Evolutionary conservation across 805 yeast species (phyloP).

Genomic region (Schwanniomyces occidentalis): DNA sequence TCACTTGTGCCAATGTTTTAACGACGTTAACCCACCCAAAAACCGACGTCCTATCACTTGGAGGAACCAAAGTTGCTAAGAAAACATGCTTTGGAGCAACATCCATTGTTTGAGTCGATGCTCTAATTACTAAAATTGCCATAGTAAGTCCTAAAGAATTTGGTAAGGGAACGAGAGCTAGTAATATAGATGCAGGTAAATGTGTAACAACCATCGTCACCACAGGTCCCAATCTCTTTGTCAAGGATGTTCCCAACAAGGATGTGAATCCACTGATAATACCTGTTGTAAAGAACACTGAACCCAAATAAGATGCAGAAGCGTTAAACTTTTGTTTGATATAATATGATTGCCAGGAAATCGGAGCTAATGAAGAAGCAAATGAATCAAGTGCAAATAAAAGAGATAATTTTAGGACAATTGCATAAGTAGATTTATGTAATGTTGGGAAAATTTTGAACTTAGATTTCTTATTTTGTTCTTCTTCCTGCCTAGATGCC

Average conservation of each 20-base stretch:
- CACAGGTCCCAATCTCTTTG: slow-evolving; percentile 45
- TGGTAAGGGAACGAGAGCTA: slow-evolving; percentile 42
- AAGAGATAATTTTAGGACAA: slow-evolving; percentile 33
- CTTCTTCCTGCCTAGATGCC: not conserved
- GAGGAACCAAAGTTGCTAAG: slow-evolving; percentile 41
- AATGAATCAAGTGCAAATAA: slow-evolving; percentile 45
- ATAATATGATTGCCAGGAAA: slow-evolving; percentile 48
- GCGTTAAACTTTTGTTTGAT: slow-evolving; percentile 37
- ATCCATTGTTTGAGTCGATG: slow-evolving; percentile 48
- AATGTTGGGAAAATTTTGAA: slow-evolving; percentile 20
- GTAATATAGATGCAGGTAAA: slow-evolving; percentile 41
- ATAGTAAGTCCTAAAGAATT: slow-evolving; percentile 28
- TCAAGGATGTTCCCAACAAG: slow-evolving; percentile 42
- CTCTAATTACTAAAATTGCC: slow-evolving; percentile 32
- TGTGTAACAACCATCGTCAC: slow-evolving; percentile 47
- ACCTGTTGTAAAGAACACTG: slow-evolving; percentile 40
- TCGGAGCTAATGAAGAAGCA: slow-evolving; percentile 45
- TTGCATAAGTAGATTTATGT: slow-evolving; percentile 15
- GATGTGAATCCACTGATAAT: slow-evolving; percentile 40
- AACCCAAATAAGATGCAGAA: slow-evolving; percentile 36
- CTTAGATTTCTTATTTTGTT: slow-evolving; percentile 4
- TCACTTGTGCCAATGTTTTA: slow-evolving; percentile 40
- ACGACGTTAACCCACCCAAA: slow-evolving; percentile 47
- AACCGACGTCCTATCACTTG: slow-evolving; percentile 42
- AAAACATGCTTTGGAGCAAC: slow-evolving; percentile 50